Evolutionary conservation across 805 yeast species (phyloP).

Genomic region (Myxozyma geophila): DNA sequence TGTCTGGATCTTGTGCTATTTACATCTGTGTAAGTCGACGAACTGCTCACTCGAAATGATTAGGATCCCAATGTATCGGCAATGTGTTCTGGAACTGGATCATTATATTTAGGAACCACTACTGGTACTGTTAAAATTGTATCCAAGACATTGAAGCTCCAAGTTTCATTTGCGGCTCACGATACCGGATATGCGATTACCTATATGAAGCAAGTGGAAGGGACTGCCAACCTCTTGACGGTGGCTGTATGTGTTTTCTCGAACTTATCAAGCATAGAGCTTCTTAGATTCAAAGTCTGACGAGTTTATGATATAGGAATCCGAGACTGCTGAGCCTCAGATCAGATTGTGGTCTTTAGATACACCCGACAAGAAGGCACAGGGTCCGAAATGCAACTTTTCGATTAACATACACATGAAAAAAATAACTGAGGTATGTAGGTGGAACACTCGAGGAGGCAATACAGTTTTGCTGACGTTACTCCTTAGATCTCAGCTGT

Average conservation of each 20-base stretch:
- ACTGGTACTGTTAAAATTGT: constrained; percentile 62
- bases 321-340: constrained; percentile 71
- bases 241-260: constrained; percentile 49
- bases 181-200: constrained; percentile 68
- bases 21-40: too few relatives aligned
- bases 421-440: constrained; percentile 70
- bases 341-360: constrained; percentile 76
- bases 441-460: too few relatives aligned
- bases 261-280: not conserved
- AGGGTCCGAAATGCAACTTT: constrained; percentile 59
- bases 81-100: constrained; percentile 60
- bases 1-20: not conserved
- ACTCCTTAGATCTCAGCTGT: constrained; percentile 56
- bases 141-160: constrained; percentile 53
- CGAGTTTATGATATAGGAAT: constrained; percentile 26
- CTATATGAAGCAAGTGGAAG: constrained; percentile 55
- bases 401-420: constrained; percentile 69
- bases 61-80: constrained; percentile 70
- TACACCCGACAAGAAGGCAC: constrained; percentile 44
- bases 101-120: constrained; percentile 63
- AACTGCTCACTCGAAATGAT: not conserved
- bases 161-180: constrained; percentile 63
- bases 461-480: not conserved
- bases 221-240: constrained; percentile 63
- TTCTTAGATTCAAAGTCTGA: not conserved